phyloP scores from a whole-genome alignment of 176 grass and related monocot genomes.

The Paspalum vaginatum region DNA sequence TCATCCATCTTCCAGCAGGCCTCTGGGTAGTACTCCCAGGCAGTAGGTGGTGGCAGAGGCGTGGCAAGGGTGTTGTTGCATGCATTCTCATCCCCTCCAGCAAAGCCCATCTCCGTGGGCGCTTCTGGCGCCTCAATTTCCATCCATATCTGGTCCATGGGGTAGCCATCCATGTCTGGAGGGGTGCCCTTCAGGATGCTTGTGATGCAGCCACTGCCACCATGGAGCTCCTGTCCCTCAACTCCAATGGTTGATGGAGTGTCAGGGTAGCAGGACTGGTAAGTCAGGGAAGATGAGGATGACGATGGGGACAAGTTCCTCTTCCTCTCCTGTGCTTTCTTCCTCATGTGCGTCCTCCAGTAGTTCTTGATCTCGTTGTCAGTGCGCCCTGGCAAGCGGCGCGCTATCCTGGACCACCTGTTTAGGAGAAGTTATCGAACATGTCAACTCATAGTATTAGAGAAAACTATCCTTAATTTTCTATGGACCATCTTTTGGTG shows the following conservation, averaged over 20 bases:
- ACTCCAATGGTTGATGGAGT: conserved; percentile 35
- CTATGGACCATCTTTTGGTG: conserved; percentile 13
- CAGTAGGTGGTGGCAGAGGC: conserved; percentile 25
- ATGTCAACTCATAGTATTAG: conserved; percentile 7
- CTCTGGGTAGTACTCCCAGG: conserved; percentile 57
- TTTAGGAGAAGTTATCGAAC: conserved; percentile 26
- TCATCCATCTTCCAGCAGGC: conserved; percentile 61
- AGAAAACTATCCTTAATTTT: neutral
- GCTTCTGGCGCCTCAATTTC: conserved; percentile 68
- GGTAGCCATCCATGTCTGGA: conserved; percentile 59
- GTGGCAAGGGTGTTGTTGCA: conserved; percentile 36
- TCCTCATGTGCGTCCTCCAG: conserved; percentile 97
- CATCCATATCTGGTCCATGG: conserved; percentile 92
- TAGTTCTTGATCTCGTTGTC: conserved; percentile 99
- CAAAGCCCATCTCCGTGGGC: conserved; percentile 1
- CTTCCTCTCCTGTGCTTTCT: conserved; percentile 89
- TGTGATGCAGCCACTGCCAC: conserved; percentile 56
- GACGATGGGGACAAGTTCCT: conserved; percentile 66
- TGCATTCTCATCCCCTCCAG: conserved; percentile 38
- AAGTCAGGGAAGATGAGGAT: conserved; percentile 74
- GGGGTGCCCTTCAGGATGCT: conserved; percentile 50
- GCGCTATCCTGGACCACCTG: conserved; percentile 89
- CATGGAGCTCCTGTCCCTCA: conserved; percentile 41
- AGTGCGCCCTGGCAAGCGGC: conserved; percentile 75
- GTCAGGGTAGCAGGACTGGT: conserved; percentile 52